phyloP scores from a whole-genome alignment of 2,329 filamentous ascomycete species.

The Aspergillus transmontanensis region DNA sequence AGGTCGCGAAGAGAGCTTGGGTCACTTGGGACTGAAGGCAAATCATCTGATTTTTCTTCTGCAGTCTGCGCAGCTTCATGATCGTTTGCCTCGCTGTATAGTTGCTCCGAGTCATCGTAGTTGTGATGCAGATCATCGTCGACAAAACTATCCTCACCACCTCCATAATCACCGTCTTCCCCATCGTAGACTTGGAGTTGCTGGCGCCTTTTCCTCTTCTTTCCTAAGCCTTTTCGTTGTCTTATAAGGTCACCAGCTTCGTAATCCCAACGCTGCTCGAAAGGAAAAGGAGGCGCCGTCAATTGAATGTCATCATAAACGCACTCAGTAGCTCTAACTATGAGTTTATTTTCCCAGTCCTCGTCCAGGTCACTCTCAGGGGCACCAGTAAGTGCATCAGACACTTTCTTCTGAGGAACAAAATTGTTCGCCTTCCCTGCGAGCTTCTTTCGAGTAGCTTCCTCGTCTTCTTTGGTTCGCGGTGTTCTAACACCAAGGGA shows the following conservation, averaged over 20 bases:
- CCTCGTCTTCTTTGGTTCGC: constrained; percentile 69
- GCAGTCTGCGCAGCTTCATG: constrained; percentile 21
- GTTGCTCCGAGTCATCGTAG: constrained; percentile 47
- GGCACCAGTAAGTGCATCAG: constrained; percentile 25
- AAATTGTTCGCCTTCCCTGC: constrained; percentile 54
- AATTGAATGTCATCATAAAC: constrained; percentile 68
- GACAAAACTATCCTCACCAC: constrained; percentile 40
- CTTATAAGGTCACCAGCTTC: constrained; percentile 61
- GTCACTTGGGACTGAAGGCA: constrained; percentile 58
- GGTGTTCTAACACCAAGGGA: constrained; percentile 71
- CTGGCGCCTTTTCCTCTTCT: constrained; percentile 52
- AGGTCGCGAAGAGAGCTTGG: constrained; percentile 61
- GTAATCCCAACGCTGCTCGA: constrained; percentile 84
- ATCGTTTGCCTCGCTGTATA: constrained; percentile 19
- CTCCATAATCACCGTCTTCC: constrained; percentile 45
- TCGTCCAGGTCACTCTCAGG: constrained; percentile 55
- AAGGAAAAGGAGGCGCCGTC: constrained; percentile 82
- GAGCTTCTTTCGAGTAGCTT: constrained; percentile 61
- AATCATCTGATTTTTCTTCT: constrained; percentile 50
- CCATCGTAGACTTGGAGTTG: constrained; percentile 52
- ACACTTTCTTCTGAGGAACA: constrained; percentile 30
- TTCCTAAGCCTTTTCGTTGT: constrained; percentile 38
- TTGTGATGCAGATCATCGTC: constrained; percentile 34
- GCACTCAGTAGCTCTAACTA: constrained; percentile 81
- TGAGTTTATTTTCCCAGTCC: constrained; percentile 74